Percentiles rank a stretch among this genome's conserved stretches.
Evolutionary conservation across 1,139 yeast species (phyloP).

Genomic region (Candida sanyaensis): DNA sequence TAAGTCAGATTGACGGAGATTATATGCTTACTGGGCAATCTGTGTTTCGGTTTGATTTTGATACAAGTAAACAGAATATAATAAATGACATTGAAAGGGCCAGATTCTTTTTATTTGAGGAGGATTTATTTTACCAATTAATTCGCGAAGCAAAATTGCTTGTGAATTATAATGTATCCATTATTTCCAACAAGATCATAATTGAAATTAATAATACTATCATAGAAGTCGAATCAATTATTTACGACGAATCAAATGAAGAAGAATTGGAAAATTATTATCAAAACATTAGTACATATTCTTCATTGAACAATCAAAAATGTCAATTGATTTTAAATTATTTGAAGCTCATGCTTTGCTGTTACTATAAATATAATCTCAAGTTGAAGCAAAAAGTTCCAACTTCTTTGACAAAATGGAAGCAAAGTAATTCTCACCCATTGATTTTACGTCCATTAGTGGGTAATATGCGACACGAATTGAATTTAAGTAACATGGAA

Average conservation of each 20-base stretch:
- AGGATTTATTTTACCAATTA: conserved; percentile 73
- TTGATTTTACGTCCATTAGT: conserved; percentile 64
- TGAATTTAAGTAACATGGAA: conserved; percentile 43
- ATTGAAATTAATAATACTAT: conserved; percentile 67
- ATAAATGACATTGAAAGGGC: conserved; percentile 60
- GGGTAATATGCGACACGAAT: conserved; percentile 68
- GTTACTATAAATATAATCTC: conserved; percentile 56
- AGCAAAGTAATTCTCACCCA: conserved; percentile 48
- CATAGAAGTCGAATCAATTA: conserved; percentile 68
- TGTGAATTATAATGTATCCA: conserved; percentile 70
- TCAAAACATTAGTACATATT: conserved; percentile 31
- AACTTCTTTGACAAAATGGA: conserved; percentile 54
- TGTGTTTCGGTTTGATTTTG: conserved; percentile 24
- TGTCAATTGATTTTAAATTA: conserved; percentile 57
- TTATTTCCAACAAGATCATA: conserved; percentile 65
- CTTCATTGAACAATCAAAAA: conserved; percentile 36
- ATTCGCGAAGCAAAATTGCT: conserved; percentile 74
- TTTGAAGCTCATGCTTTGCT: conserved; percentile 61
- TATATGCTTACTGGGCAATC: conserved; percentile 52
- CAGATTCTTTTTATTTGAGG: conserved; percentile 78
- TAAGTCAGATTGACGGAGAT: conserved; percentile 55
- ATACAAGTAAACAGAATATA: conserved; percentile 29
- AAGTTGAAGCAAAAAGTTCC: conserved; percentile 48
- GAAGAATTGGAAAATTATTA: conserved; percentile 37
- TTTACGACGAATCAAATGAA: conserved; percentile 46